Base-by-base conservation (phyloP, 225 moss, liverwort and hornwort genomes). In the Physcomitrium patens region DNA sequence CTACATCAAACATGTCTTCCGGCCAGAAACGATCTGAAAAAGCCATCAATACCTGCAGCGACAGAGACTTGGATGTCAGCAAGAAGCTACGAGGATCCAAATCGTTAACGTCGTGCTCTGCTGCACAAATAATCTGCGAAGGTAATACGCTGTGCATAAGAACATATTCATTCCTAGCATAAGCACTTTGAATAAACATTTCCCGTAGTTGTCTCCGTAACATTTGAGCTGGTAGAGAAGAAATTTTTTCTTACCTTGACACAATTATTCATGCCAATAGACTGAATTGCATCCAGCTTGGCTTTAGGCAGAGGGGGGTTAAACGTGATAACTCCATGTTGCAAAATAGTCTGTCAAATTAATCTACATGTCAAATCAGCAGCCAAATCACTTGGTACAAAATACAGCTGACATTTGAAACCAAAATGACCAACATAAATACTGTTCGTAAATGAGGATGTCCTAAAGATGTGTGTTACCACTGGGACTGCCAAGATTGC, bases 1-100 rank as follows among this genome's bases (percentile, higher is more conserved):
- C 90, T 31, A 96, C 88, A 76, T 96, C 93, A 73, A 96, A 96
- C 64, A 96, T 67, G 28, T 76, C 93, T 54, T 78, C 65, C 43
- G 96, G 93, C 96, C 96, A 93, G 79, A 96, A 96, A 16, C 79
- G 75, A 20, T 88, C 84, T 60, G 89, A 90, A 77, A 96, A 96
- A 57, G 89, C 83, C 80, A 96, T 75, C 57, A 96, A 31, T 45
- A 96, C 93, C 96, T 96, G 87, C 52, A 67, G 55, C 49, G 45
- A 62, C 47, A 70, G 57, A 14, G 77, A 59, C 55, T 47, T 17
- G 49, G 18, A 76, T 11, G 59, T 83, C 45, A 79, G 67, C n/a
- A 73, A 51, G 42, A 58, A 69, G 45, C 31, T 63, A 71, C 15
- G 22, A 60, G 12, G 57, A 6, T 61, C 67, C 37, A 23, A 46